Base-by-base conservation (phyloP, 2,329 filamentous ascomycete genomes). In the Pestalotiopsis fici region DNA sequence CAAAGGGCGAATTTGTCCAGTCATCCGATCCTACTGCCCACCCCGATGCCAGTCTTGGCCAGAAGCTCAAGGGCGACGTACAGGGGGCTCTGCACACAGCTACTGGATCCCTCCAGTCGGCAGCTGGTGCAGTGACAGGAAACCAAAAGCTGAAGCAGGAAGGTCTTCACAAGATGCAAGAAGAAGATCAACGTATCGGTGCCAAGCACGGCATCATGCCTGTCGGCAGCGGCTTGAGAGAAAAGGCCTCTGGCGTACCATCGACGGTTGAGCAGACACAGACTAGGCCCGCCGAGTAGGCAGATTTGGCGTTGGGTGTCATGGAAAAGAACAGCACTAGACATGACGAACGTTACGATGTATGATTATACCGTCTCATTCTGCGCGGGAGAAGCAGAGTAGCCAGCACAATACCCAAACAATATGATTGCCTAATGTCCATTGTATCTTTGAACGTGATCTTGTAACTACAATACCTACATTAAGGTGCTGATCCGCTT, bases 1-100 rank as follows among this genome's bases (percentile, higher is more conserved):
- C 21, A 13, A 67, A 70, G 64, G 73, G 73, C 25, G 54, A 65
- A 4, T 62, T 68, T 0, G 71, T 74, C 7, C 66, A 64, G 3
- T 71, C 72, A 3, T 35, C 69, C 6, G 73, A 74, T 55, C 70
- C 73, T 0, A 69, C 68, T 13, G 69, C 69, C 31, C 64, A 65
- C 47, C 73, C 73, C 6, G 64, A 69, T 11, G 71, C 71, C n/a
- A 65, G 39, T n/a, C 37, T 67, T 11, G 66, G 65, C 56, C 69
- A 74, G 70, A 74, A 74, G 68, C 69, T 74, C 57, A 73, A 72
- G 65, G 73, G 73, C 60, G 72, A 74, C 64, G 67, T 66, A 28
- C 59, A 68, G 59, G 73, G 73, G 55, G 71, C 72, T 18, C 18
- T 73, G 37, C 68, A 65, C 31, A 72, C 69, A 18, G 70, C 55